Conservation (phyloP, 257 asterid species). For the Solanum lycopersicoides region DNA sequence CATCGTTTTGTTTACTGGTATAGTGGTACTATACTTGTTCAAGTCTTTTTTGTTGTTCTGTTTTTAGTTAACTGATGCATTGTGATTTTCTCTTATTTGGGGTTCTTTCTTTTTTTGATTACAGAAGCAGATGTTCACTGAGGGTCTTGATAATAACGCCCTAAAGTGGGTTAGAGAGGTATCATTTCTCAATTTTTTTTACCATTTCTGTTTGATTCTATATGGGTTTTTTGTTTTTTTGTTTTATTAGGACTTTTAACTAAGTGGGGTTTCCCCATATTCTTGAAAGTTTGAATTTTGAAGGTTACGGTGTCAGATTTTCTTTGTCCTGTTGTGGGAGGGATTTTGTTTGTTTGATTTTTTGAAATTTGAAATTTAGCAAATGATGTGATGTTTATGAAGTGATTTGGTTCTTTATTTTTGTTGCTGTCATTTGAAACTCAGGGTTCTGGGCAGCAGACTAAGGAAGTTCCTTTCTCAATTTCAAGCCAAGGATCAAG, state of each 20-base stretch:
- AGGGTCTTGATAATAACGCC: constrained; percentile 40
- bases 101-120: not conserved
- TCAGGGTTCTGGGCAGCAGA: constrained; percentile 28
- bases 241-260: not conserved
- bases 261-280: not conserved
- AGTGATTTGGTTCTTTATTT: not conserved
- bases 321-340: not conserved
- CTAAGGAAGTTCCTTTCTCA: constrained; percentile 17
- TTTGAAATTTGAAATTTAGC: not conserved
- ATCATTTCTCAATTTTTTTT: not conserved
- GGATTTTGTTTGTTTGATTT: not conserved
- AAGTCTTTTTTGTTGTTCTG: not conserved
- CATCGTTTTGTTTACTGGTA: not conserved
- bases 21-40: not conserved
- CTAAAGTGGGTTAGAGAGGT: constrained; percentile 49
- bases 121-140: constrained; percentile 30
- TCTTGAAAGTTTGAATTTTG: not conserved
- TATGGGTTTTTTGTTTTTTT: not conserved
- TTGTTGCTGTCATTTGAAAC: not conserved
- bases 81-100: not conserved
- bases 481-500: constrained; percentile 13
- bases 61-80: not conserved
- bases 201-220: not conserved
- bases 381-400: not conserved
- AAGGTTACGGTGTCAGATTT: not conserved